Evolutionary conservation across 1,139 yeast species (phyloP).

Genomic region (Candida sp.): DNA sequence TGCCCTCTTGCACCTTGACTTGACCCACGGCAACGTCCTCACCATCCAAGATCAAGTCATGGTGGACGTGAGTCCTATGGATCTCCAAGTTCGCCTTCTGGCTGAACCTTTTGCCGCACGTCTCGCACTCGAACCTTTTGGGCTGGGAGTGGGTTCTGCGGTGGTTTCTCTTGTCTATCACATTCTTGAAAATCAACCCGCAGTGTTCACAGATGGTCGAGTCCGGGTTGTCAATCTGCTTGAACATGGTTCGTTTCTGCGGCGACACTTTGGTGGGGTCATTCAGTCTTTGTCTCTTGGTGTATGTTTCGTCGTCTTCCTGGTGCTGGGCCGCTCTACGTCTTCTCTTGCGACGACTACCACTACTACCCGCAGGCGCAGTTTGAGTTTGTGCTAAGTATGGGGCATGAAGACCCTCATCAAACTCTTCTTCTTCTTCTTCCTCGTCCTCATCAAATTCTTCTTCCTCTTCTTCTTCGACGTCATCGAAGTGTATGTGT

Average conservation of each 20-base stretch:
- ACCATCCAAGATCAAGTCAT: constrained; percentile 16
- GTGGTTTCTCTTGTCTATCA: constrained; percentile 18
- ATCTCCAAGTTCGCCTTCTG: constrained; percentile 22
- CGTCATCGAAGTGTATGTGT: not conserved
- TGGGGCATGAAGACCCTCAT: not conserved
- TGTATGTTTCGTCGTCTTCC: not conserved
- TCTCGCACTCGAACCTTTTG: constrained; percentile 18
- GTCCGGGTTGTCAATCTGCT: constrained; percentile 15
- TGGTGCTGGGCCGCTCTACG: too few relatives aligned
- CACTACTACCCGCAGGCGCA: not conserved
- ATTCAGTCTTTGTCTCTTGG: constrained; percentile 2
- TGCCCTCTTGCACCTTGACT: not conserved
- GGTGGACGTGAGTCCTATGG: constrained; percentile 19
- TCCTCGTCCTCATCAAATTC: not conserved
- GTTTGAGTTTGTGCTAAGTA: constrained; percentile 2
- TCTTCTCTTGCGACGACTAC: too few relatives aligned
- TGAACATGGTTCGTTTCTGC: constrained; percentile 18
- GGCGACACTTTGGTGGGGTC: constrained; percentile 7
- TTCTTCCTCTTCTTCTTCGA: constrained; percentile 10
- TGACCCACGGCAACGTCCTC: constrained; percentile 2
- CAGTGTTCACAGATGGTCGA: constrained; percentile 16
- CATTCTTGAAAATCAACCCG: constrained; percentile 15
- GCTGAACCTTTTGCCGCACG: constrained; percentile 25
- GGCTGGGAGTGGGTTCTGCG: constrained; percentile 19
- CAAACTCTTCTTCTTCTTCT: constrained; percentile 8